Conservation (phyloP, 352 stramenopile species). For the Phytophthora boehmeriae region DNA sequence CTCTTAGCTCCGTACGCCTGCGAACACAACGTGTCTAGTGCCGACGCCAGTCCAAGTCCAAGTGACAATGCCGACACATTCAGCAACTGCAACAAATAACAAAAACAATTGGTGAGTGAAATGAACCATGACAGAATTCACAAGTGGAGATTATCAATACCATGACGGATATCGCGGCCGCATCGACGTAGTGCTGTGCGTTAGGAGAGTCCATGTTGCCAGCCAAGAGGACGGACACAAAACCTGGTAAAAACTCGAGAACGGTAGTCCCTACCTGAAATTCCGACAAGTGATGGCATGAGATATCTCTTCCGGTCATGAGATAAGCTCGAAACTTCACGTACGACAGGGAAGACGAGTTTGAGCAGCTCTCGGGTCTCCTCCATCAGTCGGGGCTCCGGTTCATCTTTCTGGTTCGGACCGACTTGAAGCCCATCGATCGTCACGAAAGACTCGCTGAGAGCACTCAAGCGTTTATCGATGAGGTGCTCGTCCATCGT, state of each 20-base stretch:
- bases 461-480: constrained; percentile 3
- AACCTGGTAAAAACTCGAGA: constrained; percentile 44
- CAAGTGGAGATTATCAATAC: constrained; percentile 7
- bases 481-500: constrained; percentile 20
- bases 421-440: not conserved
- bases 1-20: constrained; percentile 66
- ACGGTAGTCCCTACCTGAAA: constrained; percentile 39
- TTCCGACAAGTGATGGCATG: not conserved
- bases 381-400: constrained; percentile 14
- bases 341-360: constrained; percentile 46
- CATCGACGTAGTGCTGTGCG: constrained; percentile 62
- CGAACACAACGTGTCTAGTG: constrained; percentile 78
- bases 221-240: constrained; percentile 55
- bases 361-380: constrained; percentile 44
- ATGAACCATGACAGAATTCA: not conserved
- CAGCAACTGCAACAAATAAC: constrained; percentile 36
- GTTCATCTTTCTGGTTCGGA: constrained; percentile 4
- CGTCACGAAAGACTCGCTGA: constrained; percentile 16
- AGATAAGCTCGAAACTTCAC: constrained; percentile 5
- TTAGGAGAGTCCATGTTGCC: constrained; percentile 61
- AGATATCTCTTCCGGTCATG: not conserved
- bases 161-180: constrained; percentile 57
- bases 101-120: not conserved
- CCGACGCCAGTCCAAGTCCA: constrained; percentile 65
- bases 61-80: constrained; percentile 67